These are phyloP conservation scores for Erodium trifolium DNA, from an alignment of 441 rosid genomes.

Conservation along the genomic window DNA sequence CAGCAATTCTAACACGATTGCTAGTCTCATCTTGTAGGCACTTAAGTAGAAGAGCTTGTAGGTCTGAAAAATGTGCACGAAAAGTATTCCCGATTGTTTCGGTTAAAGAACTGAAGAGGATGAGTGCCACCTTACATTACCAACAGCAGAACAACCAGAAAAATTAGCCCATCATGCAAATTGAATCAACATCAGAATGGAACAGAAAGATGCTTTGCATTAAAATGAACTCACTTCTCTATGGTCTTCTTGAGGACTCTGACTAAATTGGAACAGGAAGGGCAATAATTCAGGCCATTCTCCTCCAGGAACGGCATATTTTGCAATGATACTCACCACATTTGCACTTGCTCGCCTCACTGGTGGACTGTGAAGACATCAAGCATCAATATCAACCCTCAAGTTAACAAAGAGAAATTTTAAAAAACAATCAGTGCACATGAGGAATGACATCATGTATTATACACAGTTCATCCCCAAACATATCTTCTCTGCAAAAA, in stretches of 20 bases:
- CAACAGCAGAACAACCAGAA: conserved; percentile 13
- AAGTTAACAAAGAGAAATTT: background rate
- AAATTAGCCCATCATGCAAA: background rate
- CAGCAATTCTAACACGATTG: conserved; percentile 91
- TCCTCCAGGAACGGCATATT: conserved; percentile 92
- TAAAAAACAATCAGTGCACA: background rate
- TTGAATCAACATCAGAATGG: background rate
- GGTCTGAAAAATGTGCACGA: conserved; percentile 73
- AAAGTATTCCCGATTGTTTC: conserved; percentile 93
- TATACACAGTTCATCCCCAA: no score
- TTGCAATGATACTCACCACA: conserved; percentile 88
- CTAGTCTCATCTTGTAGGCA: conserved; percentile 92
- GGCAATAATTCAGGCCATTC: conserved; percentile 97
- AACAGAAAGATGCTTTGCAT: no score
- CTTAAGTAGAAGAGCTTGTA: conserved; percentile 89
- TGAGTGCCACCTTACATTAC: conserved; percentile 69
- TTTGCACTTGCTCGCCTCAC: conserved; percentile 98
- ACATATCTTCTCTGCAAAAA: no score
- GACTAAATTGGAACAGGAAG: conserved; percentile 87
- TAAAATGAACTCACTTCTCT: no score
- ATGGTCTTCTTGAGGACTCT: conserved; percentile 93
- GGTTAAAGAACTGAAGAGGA: conserved; percentile 95
- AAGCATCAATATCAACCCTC: background rate
- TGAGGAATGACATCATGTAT: no score
- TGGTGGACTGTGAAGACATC: conserved; percentile 48